A percentile compares a stretch with the other conserved stretches of the same genome.
These are phyloP conservation scores for Aspergillus proliferans DNA, from an alignment of 2,329 filamentous ascomycete species.

Conservation along the genomic window DNA sequence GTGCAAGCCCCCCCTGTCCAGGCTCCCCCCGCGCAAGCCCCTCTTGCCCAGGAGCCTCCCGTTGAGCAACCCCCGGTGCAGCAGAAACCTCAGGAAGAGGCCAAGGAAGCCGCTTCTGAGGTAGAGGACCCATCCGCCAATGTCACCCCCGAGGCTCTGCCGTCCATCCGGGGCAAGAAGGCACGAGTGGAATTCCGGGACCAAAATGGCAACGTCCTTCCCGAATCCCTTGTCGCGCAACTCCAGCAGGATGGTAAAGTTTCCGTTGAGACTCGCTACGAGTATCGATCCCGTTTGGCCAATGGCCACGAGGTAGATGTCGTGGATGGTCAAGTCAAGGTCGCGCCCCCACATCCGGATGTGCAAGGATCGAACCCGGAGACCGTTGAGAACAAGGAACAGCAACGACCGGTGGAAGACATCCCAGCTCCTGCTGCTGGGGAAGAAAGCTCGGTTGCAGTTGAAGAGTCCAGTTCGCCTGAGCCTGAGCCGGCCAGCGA, in stretches of 20 bases:
- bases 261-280: conserved; percentile 89
- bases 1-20: conserved; percentile 9
- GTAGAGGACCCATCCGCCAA: conserved; percentile 19
- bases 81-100: conserved; percentile 14
- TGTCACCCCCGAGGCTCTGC: conserved; percentile 29
- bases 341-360: conserved; percentile 51
- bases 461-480: conserved; percentile 26
- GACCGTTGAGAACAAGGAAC: conserved; percentile 41
- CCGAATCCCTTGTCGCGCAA: conserved; percentile 73
- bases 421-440: conserved; percentile 36
- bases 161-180: conserved; percentile 51
- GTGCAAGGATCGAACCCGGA: conserved; percentile 54
- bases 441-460: conserved; percentile 30
- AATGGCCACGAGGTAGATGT: conserved; percentile 67
- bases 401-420: conserved; percentile 28
- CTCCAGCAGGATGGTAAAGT: conserved; percentile 74
- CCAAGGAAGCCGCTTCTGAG: conserved; percentile 14
- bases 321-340: conserved; percentile 27
- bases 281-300: conserved; percentile 79
- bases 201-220: conserved; percentile 81
- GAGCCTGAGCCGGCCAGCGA: conserved; percentile 44
- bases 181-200: conserved; percentile 92
- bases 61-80: not conserved
- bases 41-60: conserved; percentile 3
- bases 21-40: conserved; percentile 2